Evolutionary conservation across 345 rosid genomes (phyloP).

Genomic region (Gossypium mustelinum): DNA sequence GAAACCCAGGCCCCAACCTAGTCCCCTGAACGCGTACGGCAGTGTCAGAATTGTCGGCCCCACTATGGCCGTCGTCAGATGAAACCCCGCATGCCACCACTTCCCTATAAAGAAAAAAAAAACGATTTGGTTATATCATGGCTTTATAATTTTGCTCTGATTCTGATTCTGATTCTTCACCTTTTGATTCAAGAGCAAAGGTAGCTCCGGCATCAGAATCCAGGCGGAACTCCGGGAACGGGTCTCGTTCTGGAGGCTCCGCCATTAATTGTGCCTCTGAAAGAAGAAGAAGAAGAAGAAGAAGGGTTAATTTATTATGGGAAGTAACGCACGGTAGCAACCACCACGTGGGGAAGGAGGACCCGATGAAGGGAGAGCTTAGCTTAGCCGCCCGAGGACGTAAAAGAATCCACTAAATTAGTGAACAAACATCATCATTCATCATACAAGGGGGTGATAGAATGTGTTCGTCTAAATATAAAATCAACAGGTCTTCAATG

Average conservation of each 20-base stretch:
- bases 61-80: slow-evolving; percentile 96
- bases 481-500: background rate
- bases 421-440: no score
- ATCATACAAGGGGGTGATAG: no score
- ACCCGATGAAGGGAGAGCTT: background rate
- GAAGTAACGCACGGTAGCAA: background rate
- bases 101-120: slow-evolving; percentile 32
- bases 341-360: no score
- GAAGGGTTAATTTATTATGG: background rate
- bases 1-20: slow-evolving; percentile 79
- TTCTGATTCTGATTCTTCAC: slow-evolving; percentile 20
- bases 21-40: slow-evolving; percentile 80
- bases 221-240: slow-evolving; percentile 30
- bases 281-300: background rate
- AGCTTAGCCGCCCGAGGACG: slow-evolving; percentile 2
- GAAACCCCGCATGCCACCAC: slow-evolving; percentile 99
- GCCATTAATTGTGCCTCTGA: slow-evolving; percentile 35
- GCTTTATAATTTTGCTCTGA: background rate
- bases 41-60: slow-evolving; percentile 89
- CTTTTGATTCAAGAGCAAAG: slow-evolving; percentile 93
- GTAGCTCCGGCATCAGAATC: slow-evolving; percentile 80
- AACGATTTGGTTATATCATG: background rate
- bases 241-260: slow-evolving; percentile 37
- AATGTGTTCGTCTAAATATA: background rate
- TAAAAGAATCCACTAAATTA: background rate